Evolutionary conservation across 768 basidiomycete species (phyloP).

Genomic region (Boletus eberwhitei): DNA sequence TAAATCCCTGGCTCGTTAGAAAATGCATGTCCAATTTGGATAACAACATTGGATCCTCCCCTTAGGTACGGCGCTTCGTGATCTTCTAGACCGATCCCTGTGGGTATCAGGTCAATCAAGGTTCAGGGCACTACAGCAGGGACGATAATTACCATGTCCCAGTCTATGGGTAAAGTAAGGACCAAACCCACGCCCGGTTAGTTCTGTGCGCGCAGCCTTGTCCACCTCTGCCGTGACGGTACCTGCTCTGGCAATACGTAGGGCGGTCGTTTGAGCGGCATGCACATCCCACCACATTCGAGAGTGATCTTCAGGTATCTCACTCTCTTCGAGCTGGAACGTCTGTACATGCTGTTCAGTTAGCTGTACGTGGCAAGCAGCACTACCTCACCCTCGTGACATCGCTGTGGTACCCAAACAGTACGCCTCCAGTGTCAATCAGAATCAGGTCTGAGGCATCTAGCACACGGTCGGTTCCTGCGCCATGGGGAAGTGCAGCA

Average conservation of each 20-base stretch:
- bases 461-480: conserved; percentile 64
- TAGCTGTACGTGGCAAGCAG: background rate
- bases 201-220: conserved; percentile 51
- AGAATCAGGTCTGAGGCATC: conserved; percentile 60
- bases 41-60: conserved; percentile 58
- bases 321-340: conserved; percentile 57
- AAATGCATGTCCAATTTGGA: conserved; percentile 68
- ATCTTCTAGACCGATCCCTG: conserved; percentile 80
- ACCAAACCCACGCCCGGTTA: conserved; percentile 44
- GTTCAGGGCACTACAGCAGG: conserved; percentile 7
- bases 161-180: conserved; percentile 77
- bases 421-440: conserved; percentile 68
- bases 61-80: conserved; percentile 82
- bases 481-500: conserved; percentile 83
- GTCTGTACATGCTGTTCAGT: conserved; percentile 39
- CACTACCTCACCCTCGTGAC: conserved; percentile 61
- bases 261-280: conserved; percentile 57
- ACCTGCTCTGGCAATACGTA: conserved; percentile 45
- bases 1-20: conserved; percentile 81
- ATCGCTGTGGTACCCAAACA: conserved; percentile 77
- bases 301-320: conserved; percentile 50
- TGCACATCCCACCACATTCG: conserved; percentile 65
- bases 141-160: conserved; percentile 60
- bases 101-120: conserved; percentile 10
- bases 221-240: conserved; percentile 56